Percentiles rank a stretch among this genome's conserved stretches.
phyloP scores from a whole-genome alignment of 2,329 filamentous ascomycete species.

The Claviceps pusilla region DNA sequence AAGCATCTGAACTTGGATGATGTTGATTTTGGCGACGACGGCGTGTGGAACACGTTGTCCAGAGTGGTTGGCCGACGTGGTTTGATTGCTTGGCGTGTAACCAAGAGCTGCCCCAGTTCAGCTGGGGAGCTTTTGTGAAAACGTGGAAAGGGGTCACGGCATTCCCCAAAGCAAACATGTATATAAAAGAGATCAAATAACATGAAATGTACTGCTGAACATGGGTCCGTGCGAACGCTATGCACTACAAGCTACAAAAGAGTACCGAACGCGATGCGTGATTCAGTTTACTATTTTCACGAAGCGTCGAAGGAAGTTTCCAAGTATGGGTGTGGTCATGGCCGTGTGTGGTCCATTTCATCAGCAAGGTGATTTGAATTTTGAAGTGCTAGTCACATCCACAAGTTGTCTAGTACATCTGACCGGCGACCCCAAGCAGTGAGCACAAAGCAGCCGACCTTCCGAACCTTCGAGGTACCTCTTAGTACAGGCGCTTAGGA shows the following conservation, averaged over 20 bases:
- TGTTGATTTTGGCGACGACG: constrained; percentile 64
- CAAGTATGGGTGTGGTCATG: background rate
- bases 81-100: constrained; percentile 48
- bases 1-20: constrained; percentile 66
- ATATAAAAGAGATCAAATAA: background rate
- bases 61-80: constrained; percentile 52
- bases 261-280: background rate
- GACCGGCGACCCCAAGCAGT: background rate
- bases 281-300: background rate
- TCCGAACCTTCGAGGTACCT: background rate
- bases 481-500: constrained; percentile 92
- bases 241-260: background rate
- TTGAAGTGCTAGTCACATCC: constrained; percentile 5
- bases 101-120: constrained; percentile 36
- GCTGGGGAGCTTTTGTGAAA: background rate
- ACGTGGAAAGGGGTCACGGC: background rate
- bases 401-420: background rate
- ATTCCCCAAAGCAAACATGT: background rate
- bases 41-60: constrained; percentile 54
- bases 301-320: background rate
- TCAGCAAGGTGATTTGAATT: background rate
- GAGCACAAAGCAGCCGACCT: constrained; percentile 8
- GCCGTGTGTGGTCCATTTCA: background rate
- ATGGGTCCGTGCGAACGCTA: background rate
- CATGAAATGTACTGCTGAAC: background rate